Conservation (phyloP, 495 filamentous ascomycete species). For the Talaromyces ruber region DNA sequence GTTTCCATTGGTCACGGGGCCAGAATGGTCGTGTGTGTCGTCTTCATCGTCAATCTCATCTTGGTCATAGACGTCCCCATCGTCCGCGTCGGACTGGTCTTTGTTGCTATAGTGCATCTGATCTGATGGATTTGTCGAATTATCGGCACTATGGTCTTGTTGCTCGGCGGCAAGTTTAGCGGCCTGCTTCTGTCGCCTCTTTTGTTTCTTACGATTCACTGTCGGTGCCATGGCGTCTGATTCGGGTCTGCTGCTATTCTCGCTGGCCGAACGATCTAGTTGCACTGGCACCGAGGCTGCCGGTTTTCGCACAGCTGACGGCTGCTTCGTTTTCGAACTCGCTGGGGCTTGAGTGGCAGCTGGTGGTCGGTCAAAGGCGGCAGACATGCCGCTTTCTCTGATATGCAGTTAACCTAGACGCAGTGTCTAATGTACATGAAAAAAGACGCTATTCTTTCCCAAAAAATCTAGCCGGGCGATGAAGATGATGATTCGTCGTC, state of each 20-base stretch:
- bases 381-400: constrained; percentile 5
- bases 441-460: background rate
- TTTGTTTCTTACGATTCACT: constrained; percentile 90
- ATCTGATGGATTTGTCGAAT: constrained; percentile 14
- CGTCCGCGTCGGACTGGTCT: constrained; percentile 8
- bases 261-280: background rate
- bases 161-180: constrained; percentile 59
- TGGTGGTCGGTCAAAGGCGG: constrained; percentile 4
- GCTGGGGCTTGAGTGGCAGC: background rate
- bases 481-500: background rate
- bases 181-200: constrained; percentile 68
- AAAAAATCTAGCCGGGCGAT: background rate
- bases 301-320: background rate
- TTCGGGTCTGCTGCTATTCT: constrained; percentile 1
- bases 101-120: constrained; percentile 4
- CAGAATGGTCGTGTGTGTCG: constrained; percentile 12
- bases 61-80: constrained; percentile 22
- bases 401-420: background rate
- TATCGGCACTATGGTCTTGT: constrained; percentile 17
- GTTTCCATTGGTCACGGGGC: background rate
- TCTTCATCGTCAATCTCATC: constrained; percentile 20
- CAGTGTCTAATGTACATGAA: background rate
- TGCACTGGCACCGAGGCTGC: background rate
- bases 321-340: background rate
- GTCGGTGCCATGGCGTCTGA: constrained; percentile 25